Conservation (phyloP, 805 yeast species). For the Metschnikowia drakensbergensis region DNA sequence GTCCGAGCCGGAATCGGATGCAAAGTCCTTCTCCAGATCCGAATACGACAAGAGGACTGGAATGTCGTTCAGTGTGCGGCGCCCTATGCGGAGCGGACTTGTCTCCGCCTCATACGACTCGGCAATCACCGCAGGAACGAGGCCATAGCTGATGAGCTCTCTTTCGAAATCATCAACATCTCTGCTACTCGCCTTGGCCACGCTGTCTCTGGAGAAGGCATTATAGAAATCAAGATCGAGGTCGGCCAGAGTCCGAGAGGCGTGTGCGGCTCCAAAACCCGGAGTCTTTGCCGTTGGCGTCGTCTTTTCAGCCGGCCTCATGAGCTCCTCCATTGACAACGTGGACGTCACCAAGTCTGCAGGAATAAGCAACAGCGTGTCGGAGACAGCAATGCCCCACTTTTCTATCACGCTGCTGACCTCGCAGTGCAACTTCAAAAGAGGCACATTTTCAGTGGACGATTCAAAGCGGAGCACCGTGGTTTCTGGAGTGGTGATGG, state of each 20-base stretch:
- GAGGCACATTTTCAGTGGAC: constrained; percentile 4
- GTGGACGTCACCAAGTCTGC: constrained; percentile 29
- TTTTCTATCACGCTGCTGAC: constrained; percentile 35
- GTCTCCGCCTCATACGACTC: not conserved
- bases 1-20: not conserved
- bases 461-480: constrained; percentile 23
- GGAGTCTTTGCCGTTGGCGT: too few species aligned
- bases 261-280: not conserved
- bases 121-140: not conserved
- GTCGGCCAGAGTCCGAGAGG: not conserved
- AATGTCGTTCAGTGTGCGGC: constrained; percentile 2
- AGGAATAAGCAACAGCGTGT: constrained; percentile 30
- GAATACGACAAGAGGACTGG: constrained; percentile 4
- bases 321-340: not conserved
- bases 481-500: constrained; percentile 22
- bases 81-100: constrained; percentile 10
- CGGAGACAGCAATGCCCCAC: constrained; percentile 43
- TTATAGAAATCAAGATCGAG: not conserved
- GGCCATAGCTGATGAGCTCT: constrained; percentile 13
- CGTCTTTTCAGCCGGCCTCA: not conserved
- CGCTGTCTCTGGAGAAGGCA: constrained; percentile 3
- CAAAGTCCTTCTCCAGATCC: not conserved
- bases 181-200: not conserved
- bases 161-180: constrained; percentile 6
- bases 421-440: constrained; percentile 27